Evolutionary conservation across 176 grass and related monocot species (phyloP), one percentile per base, ranked within the genome.

Genomic region (Luzula sylvatica): DNA sequence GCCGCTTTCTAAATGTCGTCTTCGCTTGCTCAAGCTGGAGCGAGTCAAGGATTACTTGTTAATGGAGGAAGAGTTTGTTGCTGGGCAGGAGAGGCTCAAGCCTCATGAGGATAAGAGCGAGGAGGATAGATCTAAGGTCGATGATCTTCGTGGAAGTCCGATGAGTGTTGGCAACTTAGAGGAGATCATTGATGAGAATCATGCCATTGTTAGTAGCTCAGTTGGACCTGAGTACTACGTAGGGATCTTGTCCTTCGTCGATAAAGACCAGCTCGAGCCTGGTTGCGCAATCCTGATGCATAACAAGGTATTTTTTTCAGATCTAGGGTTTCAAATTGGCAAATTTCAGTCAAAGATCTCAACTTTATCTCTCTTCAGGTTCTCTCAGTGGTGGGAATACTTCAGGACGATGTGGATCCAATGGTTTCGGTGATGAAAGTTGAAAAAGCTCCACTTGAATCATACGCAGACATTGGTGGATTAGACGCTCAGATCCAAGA

Each of bases 341-440:
- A 43, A 22, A 13, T n/a, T 21, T 29, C 39, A 26, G 8, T 41
- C 3, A 58, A 41, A 42, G 17, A 45, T 46, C 56, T 14, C 59
- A 64, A 20, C 25, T 17, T 64, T 22, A 46, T 64, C 25, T 20
- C 65, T 56, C 75, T 5, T 56, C 75, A 92, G 86, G 86, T 92
- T 61, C 58, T 92, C 1, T 92, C 86, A 1, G 86, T 92, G 13
- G 86, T 92, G 32, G 86, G 86, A 23, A 85, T 92, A 71, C 66
- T 92, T 15, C 86, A 92, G 83, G 86, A 92, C 43, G 86, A 92
- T 24, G 86, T 92, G 68, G 86, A 92, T 56, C 86, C 86, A 16
- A 92, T 92, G 86, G 86, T 92, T 3, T 92, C 86, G 53, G 86
- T 92, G 42, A 92, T 92, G 86, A 92, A 92, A 77, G 86, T 92